Percentiles rank a stretch among this genome's conserved stretches.
Evolutionary conservation across 2,329 filamentous ascomycete genomes (phyloP).

Genomic region (Tothia fuscella): DNA sequence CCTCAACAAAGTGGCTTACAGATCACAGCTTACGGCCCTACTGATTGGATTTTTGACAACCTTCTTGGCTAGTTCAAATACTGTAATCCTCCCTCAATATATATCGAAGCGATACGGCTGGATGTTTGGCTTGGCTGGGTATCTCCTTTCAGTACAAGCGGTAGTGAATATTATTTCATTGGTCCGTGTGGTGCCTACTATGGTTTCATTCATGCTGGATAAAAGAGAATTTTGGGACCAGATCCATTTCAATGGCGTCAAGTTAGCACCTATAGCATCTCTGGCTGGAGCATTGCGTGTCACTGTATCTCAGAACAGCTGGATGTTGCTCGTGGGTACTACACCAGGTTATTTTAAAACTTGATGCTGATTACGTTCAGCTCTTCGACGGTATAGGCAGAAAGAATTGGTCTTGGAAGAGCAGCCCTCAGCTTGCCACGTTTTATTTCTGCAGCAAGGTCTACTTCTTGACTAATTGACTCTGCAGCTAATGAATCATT

Average conservation of each 20-base stretch:
- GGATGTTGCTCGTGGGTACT: conserved; percentile 24
- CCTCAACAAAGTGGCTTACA: conserved; percentile 4
- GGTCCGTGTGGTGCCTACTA: conserved; percentile 20
- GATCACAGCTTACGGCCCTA: conserved; percentile 22
- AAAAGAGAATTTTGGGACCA: conserved; percentile 20
- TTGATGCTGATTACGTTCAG: too few relatives aligned
- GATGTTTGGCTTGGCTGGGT: conserved; percentile 25
- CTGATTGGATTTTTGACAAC: conserved; percentile 24
- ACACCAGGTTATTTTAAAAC: too few relatives aligned
- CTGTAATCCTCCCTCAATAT: conserved; percentile 26
- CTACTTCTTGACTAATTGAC: too few relatives aligned
- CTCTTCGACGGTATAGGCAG: conserved; percentile 25
- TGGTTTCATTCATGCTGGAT: conserved; percentile 27
- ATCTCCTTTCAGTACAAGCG: conserved; percentile 26
- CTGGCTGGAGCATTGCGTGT: too few relatives aligned
- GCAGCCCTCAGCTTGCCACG: conserved; percentile 23
- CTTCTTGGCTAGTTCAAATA: conserved; percentile 26
- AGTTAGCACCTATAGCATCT: conserved; percentile 27
- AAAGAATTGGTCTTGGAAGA: conserved; percentile 24
- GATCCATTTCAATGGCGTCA: conserved; percentile 18
- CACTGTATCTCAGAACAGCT: conserved; percentile 25
- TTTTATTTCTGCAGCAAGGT: conserved; percentile 23
- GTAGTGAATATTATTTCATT: conserved; percentile 25
- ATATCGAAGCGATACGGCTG: conserved; percentile 28
- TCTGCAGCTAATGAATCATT: too few relatives aligned